A percentile compares a stretch with the other conserved stretches of the same genome.
Conservation (phyloP, 2,329 filamentous ascomycete genomes). For the Xenosphaeropsis pyriputrescens region DNA sequence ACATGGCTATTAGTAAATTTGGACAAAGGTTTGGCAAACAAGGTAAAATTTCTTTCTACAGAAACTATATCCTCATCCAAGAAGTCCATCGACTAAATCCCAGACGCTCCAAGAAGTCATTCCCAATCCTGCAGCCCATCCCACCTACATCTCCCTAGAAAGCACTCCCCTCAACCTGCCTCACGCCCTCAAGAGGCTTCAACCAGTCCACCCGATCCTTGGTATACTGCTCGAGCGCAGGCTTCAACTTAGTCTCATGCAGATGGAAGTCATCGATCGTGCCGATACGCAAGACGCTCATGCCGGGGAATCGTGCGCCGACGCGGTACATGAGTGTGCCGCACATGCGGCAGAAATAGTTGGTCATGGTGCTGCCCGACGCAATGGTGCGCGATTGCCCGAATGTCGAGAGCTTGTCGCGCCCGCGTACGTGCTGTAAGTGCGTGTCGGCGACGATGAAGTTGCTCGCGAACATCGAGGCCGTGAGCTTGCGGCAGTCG, state of each 20-base stretch:
- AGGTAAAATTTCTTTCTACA: too few species aligned
- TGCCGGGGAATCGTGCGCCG: conserved; percentile 25
- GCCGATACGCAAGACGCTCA: conserved; percentile 36
- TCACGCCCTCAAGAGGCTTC: too few species aligned
- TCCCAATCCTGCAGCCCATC: too few species aligned
- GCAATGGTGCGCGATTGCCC: conserved; percentile 29
- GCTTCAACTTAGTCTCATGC: conserved; percentile 39
- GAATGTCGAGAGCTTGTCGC: conserved; percentile 31
- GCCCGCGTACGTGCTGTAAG: conserved; percentile 33
- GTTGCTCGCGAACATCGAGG: conserved; percentile 46
- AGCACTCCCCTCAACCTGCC: too few species aligned
- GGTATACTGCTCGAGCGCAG: conserved; percentile 33
- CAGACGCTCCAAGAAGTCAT: too few species aligned
- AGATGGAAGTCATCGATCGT: conserved; percentile 47
- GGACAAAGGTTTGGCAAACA: too few species aligned
- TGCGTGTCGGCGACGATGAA: conserved; percentile 31
- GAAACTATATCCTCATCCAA: too few species aligned
- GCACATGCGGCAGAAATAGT: conserved; percentile 44
- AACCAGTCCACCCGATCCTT: conserved; percentile 37
- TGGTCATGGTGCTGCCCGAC: conserved; percentile 35
- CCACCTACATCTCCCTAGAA: too few species aligned
- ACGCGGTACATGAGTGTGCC: conserved; percentile 45
- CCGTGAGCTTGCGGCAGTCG: conserved; percentile 48
- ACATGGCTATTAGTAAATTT: too few species aligned
- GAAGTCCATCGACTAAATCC: too few species aligned